Percentiles rank a stretch among this genome's conserved stretches.
phyloP scores from a whole-genome alignment of 2,329 filamentous ascomycete species.

The Xylaria arbuscula region DNA sequence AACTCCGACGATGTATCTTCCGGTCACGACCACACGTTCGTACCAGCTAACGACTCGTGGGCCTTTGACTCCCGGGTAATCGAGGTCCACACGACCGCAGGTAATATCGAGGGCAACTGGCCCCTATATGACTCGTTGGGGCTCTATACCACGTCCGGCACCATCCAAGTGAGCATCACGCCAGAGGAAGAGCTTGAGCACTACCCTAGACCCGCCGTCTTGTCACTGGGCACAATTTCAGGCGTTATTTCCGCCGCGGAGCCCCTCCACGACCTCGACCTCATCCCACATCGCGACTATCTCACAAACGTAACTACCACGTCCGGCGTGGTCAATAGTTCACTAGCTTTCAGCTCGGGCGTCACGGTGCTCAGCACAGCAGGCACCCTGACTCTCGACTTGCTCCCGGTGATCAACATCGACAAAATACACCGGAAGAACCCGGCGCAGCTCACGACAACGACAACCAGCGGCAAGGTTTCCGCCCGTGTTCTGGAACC shows the following conservation, averaged over 20 bases:
- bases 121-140: slow-evolving; percentile 62
- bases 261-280: slow-evolving; percentile 49
- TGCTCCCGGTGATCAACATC: slow-evolving; percentile 58
- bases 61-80: slow-evolving; percentile 57
- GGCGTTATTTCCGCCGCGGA: slow-evolving; percentile 57
- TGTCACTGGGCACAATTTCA: slow-evolving; percentile 58
- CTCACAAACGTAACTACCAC: slow-evolving; percentile 56
- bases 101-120: slow-evolving; percentile 60
- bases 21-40: slow-evolving; percentile 41
- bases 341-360: slow-evolving; percentile 54
- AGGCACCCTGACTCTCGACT: slow-evolving; percentile 54
- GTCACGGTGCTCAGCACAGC: slow-evolving; percentile 55
- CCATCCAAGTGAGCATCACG: slow-evolving; percentile 54
- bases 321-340: slow-evolving; percentile 57
- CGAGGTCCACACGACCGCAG: slow-evolving; percentile 56
- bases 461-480: slow-evolving; percentile 58
- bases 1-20: not conserved
- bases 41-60: slow-evolving; percentile 52
- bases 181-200: slow-evolving; percentile 54
- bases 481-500: slow-evolving; percentile 57
- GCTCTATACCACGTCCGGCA: slow-evolving; percentile 59
- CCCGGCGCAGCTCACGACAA: slow-evolving; percentile 53
- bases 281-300: slow-evolving; percentile 61
- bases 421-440: slow-evolving; percentile 33
- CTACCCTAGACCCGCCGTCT: slow-evolving; percentile 53